phyloP scores from a whole-genome alignment of 352 stramenopile species.

The Aphanomyces cochlioides region DNA sequence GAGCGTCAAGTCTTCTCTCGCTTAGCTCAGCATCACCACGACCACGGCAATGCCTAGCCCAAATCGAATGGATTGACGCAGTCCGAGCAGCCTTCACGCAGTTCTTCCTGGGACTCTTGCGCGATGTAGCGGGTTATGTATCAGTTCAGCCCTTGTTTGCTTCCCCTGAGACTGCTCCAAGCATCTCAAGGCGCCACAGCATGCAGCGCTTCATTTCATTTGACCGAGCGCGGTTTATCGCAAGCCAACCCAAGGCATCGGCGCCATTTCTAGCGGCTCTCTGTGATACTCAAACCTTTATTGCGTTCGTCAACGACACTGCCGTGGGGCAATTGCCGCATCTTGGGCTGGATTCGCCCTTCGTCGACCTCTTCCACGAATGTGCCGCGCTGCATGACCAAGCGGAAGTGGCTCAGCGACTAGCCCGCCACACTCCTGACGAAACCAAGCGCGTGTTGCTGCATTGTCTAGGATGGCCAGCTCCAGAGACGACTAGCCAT shows the following conservation, averaged over 20 bases:
- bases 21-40: constrained; percentile 42
- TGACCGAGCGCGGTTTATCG: constrained; percentile 14
- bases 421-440: not conserved
- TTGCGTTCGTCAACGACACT: constrained; percentile 21
- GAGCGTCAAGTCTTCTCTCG: constrained; percentile 49
- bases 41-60: constrained; percentile 31
- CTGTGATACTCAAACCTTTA: constrained; percentile 23
- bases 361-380: constrained; percentile 23
- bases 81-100: constrained; percentile 55
- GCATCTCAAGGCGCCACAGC: constrained; percentile 4
- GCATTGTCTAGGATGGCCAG: not conserved
- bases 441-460: not conserved
- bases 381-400: not conserved
- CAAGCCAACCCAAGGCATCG: not conserved
- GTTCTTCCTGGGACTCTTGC: constrained; percentile 64
- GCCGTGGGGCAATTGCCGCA: constrained; percentile 1
- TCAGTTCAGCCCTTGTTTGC: constrained; percentile 36
- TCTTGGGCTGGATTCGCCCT: constrained; percentile 1
- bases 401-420: not conserved
- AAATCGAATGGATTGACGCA: constrained; percentile 51
- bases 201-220: constrained; percentile 18
- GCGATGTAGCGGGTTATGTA: constrained; percentile 51
- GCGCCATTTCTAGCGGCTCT: constrained; percentile 1
- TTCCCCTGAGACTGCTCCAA: not conserved
- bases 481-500: constrained; percentile 1